These are phyloP conservation scores for Fusarium tupiense DNA, from an alignment of 2,329 filamentous ascomycete genomes.

Conservation along the genomic window DNA sequence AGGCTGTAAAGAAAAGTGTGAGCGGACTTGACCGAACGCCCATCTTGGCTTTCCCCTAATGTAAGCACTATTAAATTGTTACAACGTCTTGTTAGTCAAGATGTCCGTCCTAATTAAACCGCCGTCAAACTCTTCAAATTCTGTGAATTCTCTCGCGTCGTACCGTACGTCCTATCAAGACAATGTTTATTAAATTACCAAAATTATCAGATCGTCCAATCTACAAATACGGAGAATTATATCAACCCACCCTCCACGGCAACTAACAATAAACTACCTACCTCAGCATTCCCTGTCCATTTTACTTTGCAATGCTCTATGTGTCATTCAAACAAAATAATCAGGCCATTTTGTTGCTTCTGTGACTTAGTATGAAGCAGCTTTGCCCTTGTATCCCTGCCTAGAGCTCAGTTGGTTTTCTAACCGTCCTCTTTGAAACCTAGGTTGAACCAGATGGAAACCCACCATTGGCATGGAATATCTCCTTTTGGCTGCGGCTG, in stretches of 20 bases:
- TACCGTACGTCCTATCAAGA: neutral
- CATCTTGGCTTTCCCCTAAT: slow-evolving; percentile 14
- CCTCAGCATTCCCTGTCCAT: slow-evolving; percentile 2
- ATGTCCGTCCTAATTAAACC: neutral
- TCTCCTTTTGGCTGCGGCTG: neutral
- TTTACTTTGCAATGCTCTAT: slow-evolving; percentile 1
- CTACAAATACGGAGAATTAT: slow-evolving; percentile 12
- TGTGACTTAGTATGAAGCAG: slow-evolving; percentile 12
- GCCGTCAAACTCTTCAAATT: too few species aligned
- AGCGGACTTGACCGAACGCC: slow-evolving; percentile 23
- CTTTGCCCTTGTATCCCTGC: slow-evolving; percentile 1
- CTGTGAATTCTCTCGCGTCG: neutral
- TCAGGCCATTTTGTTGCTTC: slow-evolving; percentile 23
- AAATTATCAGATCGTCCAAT: neutral
- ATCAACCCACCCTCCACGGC: neutral
- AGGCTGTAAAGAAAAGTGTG: slow-evolving; percentile 1
- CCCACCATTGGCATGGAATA: neutral
- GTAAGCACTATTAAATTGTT: neutral
- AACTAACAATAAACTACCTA: neutral
- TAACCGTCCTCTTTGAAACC: slow-evolving; percentile 20
- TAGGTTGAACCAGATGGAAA: slow-evolving; percentile 3
- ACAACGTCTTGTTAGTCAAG: neutral
- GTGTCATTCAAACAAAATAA: neutral
- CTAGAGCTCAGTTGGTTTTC: neutral
- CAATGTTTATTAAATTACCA: neutral